phyloP scores from a whole-genome alignment of 2,329 filamentous ascomycete genomes.

The Xylariales sp. region DNA sequence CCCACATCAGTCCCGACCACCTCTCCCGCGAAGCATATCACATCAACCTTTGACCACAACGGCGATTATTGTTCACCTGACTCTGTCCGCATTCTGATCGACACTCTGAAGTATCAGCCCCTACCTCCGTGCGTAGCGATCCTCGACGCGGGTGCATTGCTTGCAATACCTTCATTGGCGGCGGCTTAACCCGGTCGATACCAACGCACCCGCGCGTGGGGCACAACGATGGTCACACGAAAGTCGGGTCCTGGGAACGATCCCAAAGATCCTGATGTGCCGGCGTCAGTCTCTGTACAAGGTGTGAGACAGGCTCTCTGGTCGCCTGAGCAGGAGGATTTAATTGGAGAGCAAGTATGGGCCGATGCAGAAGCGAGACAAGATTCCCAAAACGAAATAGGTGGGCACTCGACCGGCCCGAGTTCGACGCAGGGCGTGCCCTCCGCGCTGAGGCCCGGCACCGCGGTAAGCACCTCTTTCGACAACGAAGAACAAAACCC shows the following conservation, averaged over 20 bases:
- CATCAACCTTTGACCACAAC: too few species aligned
- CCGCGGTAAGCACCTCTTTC: conserved; percentile 16
- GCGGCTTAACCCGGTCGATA: not conserved
- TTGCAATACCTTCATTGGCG: not conserved
- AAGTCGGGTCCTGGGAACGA: conserved; percentile 30
- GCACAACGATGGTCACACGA: conserved; percentile 34
- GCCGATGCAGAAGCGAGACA: conserved; percentile 12
- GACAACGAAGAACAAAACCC: conserved; percentile 28
- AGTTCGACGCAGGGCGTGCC: conserved; percentile 23
- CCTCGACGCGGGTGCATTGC: too few species aligned
- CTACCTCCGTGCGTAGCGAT: too few species aligned
- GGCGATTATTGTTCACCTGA: too few species aligned
- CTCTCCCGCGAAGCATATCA: too few species aligned
- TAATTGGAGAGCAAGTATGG: conserved; percentile 25
- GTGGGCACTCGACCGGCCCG: not conserved
- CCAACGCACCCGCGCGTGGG: too few species aligned
- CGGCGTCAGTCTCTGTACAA: conserved; percentile 19
- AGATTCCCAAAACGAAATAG: conserved; percentile 10
- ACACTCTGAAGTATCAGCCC: too few species aligned
- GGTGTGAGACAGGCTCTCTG: conserved; percentile 24
- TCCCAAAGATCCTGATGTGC: conserved; percentile 16
- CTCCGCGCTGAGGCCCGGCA: conserved; percentile 26
- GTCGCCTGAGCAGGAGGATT: conserved; percentile 27
- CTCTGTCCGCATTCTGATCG: too few species aligned
- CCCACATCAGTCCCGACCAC: too few species aligned